Evolutionary conservation across 108 stramenopile genomes (phyloP).

Genomic region (Aureococcus anophagefferens): DNA sequence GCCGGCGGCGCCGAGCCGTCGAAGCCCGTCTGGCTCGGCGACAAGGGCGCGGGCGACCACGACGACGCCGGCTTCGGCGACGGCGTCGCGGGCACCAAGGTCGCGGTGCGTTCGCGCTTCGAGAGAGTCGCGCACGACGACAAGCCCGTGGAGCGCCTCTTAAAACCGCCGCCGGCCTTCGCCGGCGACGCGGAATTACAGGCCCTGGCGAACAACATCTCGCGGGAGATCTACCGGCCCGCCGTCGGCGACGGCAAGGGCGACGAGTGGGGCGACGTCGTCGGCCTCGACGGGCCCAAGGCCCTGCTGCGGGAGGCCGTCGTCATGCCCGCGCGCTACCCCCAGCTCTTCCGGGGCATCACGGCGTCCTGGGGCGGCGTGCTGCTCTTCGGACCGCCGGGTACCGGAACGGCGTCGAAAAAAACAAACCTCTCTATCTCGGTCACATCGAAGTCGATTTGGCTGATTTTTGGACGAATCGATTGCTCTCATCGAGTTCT

Average conservation of each 20-base stretch:
- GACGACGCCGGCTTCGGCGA: neutral
- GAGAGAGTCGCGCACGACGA: neutral
- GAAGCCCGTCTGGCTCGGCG: slow-evolving; percentile 1
- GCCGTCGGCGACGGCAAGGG: slow-evolving; percentile 19
- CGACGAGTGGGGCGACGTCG: slow-evolving; percentile 39
- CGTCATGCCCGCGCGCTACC: slow-evolving; percentile 49
- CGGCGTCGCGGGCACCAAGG: neutral
- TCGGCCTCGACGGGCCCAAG: slow-evolving; percentile 46
- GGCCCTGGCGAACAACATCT: slow-evolving; percentile 35
- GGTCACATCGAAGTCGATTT: too few species aligned
- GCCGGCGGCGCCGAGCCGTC: neutral
- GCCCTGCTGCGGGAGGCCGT: slow-evolving; percentile 53
- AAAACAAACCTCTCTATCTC: neutral
- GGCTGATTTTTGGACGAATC: too few species aligned
- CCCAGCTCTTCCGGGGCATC: slow-evolving; percentile 53
- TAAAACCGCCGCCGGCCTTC: slow-evolving; percentile 47
- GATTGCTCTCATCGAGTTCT: too few species aligned
- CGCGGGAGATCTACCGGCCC: slow-evolving; percentile 45
- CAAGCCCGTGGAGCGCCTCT: slow-evolving; percentile 2
- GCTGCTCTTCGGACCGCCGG: slow-evolving; percentile 62
- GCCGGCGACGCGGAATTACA: slow-evolving; percentile 45
- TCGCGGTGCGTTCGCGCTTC: neutral
- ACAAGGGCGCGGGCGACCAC: neutral
- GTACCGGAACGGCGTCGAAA: slow-evolving; percentile 13
- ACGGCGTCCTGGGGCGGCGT: slow-evolving; percentile 58